Evolutionary conservation across 805 yeast species (phyloP), one percentile per base, ranked within the genome.

Genomic region (Ogataea pini): DNA sequence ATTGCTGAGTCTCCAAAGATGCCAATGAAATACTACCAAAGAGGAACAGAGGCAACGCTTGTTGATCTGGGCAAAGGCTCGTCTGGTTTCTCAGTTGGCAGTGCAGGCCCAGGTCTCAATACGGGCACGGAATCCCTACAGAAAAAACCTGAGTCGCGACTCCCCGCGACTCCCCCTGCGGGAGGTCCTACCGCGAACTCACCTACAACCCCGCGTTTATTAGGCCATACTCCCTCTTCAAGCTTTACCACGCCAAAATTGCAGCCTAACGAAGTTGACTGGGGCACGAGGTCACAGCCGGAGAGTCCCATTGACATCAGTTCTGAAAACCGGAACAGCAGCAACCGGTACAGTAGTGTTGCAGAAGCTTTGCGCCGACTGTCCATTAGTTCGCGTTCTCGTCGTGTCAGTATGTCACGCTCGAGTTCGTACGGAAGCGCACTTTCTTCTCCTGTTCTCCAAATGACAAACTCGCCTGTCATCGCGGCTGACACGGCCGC

Each of bases 161-260:
- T 39, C 2, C 42, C 42, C n/a, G 42, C 42, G 9, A 39, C 42
- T n/a, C 42, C 42, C 24, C 12, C 42, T 14, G 33, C 20, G 5
- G 7, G 8, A 8, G 25, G 25, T 8, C 25, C 25, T 22, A 22
- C 25, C 5, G 25, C 25, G 9, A 39, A 20, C 22, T 22, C 16
- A 24, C 42, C 42, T 2, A 10, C 42, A 9, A 39, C 33, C n/a
- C 42, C 42, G 33, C 33, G 4, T 10, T 16, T n/a, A n/a, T n/a
- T 17, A 14, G 31, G 33, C 14, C 33, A 39, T 32, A 25, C 33
- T 12, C 42, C 34, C 14, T 39, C 42, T 20, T 39, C 42, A 13
- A 39, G 42, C 17, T 39, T 39, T 19, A 39, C 42, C 22, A 39
- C 42, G 24, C 42, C 42, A 3, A 39, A 39, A 18, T 22, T 39